These are phyloP conservation scores for Ceratocystis destructans DNA, from an alignment of 2,329 filamentous ascomycete species.

Conservation along the genomic window DNA sequence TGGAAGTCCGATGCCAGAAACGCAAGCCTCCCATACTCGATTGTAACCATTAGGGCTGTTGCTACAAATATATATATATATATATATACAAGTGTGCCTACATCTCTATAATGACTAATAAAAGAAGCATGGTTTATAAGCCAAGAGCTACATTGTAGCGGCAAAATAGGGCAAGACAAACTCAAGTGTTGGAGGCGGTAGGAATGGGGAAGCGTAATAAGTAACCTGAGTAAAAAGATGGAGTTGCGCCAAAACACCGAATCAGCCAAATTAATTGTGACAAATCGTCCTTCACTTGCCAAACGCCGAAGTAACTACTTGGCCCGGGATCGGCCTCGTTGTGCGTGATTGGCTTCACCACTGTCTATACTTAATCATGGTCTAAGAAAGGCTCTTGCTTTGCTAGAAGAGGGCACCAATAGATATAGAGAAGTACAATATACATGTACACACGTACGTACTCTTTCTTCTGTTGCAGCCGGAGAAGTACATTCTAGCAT, in stretches of 20 bases:
- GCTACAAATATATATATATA: neutral
- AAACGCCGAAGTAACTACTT: neutral
- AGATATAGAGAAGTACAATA: neutral
- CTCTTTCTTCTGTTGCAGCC: neutral
- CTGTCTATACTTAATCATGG: neutral
- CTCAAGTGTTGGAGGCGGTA: neutral
- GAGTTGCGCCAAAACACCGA: neutral
- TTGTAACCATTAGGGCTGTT: neutral
- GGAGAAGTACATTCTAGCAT: neutral
- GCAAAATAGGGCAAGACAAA: neutral
- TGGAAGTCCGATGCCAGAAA: constrained; percentile 13
- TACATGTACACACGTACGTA: neutral
- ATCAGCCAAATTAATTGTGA: neutral
- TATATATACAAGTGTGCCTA: neutral
- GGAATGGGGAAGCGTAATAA: neutral
- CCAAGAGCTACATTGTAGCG: no score
- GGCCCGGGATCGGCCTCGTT: constrained; percentile 2
- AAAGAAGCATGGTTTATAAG: no score
- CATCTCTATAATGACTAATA: no score
- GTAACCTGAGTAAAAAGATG: neutral
- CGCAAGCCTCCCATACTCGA: neutral
- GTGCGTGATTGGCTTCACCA: neutral
- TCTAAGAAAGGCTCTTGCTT: neutral
- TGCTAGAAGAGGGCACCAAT: neutral
- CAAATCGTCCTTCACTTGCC: neutral